Conservation (phyloP, 345 rosid species). For the Hibiscus mutabilis region DNA sequence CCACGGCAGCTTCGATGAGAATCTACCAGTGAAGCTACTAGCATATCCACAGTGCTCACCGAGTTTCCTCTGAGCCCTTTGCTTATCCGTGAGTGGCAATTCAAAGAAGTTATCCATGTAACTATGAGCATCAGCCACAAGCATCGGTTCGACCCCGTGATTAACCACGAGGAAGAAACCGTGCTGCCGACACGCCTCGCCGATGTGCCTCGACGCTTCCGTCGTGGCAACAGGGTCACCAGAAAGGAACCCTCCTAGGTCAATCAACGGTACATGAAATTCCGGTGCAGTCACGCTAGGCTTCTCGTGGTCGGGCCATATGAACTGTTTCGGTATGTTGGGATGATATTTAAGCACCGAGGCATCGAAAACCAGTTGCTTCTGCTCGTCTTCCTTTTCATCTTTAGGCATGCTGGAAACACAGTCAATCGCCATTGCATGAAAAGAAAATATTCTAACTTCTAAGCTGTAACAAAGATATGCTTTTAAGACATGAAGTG, state of each 20-base stretch:
- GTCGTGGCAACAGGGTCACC: neutral
- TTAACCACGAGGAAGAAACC: conserved; percentile 88
- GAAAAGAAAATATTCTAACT: neutral
- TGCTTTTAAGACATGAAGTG: too few species aligned
- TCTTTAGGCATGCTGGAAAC: neutral
- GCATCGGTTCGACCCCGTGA: conserved; percentile 52
- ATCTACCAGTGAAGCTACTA: conserved; percentile 91
- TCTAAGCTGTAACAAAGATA: neutral
- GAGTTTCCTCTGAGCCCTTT: conserved; percentile 28
- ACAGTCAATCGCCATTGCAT: neutral
- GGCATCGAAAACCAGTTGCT: neutral
- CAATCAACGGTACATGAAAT: neutral
- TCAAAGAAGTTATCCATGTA: conserved; percentile 66
- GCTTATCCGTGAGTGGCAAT: conserved; percentile 46
- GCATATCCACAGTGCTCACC: conserved; percentile 92
- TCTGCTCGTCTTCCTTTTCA: conserved; percentile 9
- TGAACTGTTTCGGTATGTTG: neutral
- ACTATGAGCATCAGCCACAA: conserved; percentile 41
- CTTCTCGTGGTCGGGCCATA: neutral
- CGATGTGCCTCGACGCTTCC: conserved; percentile 51
- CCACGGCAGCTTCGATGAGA: conserved; percentile 86
- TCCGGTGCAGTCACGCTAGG: neutral
- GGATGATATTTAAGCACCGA: neutral
- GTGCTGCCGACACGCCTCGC: conserved; percentile 65
- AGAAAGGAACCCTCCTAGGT: neutral